Conservation (phyloP, 805 yeast genomes). For the Zygotorulaspora sp. region DNA sequence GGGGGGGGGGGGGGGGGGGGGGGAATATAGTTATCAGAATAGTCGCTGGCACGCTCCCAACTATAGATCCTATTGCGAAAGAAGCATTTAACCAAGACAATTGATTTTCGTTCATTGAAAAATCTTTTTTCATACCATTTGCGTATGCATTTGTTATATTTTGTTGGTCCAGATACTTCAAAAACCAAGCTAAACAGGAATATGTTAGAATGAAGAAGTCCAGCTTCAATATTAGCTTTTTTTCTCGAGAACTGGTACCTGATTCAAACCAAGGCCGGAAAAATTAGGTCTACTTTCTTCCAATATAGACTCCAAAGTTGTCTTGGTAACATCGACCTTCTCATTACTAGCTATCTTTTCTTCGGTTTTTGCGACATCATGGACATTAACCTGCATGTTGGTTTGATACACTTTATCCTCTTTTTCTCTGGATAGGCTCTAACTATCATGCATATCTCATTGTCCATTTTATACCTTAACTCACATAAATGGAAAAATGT, state of each 20-base stretch:
- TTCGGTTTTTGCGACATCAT: too few species aligned
- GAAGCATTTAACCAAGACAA: slow-evolving; percentile 46
- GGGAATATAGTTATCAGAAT: slow-evolving; percentile 42
- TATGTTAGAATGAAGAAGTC: slow-evolving; percentile 23
- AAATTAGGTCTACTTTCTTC: neutral
- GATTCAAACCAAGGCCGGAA: slow-evolving; percentile 31
- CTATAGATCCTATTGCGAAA: slow-evolving; percentile 52
- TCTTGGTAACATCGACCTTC: too few species aligned
- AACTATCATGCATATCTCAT: too few species aligned
- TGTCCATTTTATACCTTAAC: too few species aligned
- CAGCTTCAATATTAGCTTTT: slow-evolving; percentile 28
- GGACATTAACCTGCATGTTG: too few species aligned
- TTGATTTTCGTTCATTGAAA: slow-evolving; percentile 41
- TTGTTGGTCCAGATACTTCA: slow-evolving; percentile 45
- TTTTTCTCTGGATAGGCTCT: too few species aligned
- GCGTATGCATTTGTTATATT: slow-evolving; percentile 55
- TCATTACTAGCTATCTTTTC: neutral
- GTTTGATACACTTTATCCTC: too few species aligned
- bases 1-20: too few species aligned
- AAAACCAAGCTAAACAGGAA: slow-evolving; percentile 35
- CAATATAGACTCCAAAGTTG: too few species aligned
- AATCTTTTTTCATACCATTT: slow-evolving; percentile 52
- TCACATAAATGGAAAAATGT: too few species aligned
- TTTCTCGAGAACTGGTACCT: slow-evolving; percentile 28
- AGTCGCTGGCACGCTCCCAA: slow-evolving; percentile 54